Percentiles rank a stretch among this genome's conserved stretches.
Conservation (phyloP, 2,329 filamentous ascomycete species). For the Sclerotinia glacialis region DNA sequence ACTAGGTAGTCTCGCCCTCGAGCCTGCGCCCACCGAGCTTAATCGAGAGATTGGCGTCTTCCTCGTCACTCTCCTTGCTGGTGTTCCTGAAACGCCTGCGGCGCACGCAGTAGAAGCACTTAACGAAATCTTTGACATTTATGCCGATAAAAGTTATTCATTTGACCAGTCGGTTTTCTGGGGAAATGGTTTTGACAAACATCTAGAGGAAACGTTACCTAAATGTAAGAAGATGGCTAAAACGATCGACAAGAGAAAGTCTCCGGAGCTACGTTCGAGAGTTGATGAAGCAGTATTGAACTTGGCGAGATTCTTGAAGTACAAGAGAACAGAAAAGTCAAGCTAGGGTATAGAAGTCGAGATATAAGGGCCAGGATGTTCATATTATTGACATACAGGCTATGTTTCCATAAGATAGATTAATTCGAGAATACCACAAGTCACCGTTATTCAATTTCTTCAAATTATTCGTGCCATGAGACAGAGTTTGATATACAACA, state of each 20-base stretch:
- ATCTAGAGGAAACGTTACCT: slow-evolving; percentile 54
- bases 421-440: background rate
- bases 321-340: slow-evolving; percentile 49
- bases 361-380: background rate
- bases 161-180: slow-evolving; percentile 65
- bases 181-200: slow-evolving; percentile 57
- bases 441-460: background rate
- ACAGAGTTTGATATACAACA: background rate
- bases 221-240: slow-evolving; percentile 57
- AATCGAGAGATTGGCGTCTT: slow-evolving; percentile 65
- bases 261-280: slow-evolving; percentile 54
- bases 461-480: background rate
- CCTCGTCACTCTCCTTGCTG: slow-evolving; percentile 54
- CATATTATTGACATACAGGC: background rate
- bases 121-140: slow-evolving; percentile 66
- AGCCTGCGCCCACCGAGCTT: slow-evolving; percentile 50
- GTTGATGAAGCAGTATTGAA: slow-evolving; percentile 62
- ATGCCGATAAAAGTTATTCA: slow-evolving; percentile 56
- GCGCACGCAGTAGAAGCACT: slow-evolving; percentile 62
- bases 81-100: slow-evolving; percentile 51
- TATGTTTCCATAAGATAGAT: background rate
- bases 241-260: slow-evolving; percentile 58
- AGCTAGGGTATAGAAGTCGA: slow-evolving; percentile 1
- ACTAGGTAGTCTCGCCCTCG: slow-evolving; percentile 59
- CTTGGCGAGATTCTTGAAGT: slow-evolving; percentile 58